A percentile compares a stretch with the other conserved stretches of the same genome.
phyloP scores from a whole-genome alignment of 352 stramenopile species.

The Phytophthora sansomeana region DNA sequence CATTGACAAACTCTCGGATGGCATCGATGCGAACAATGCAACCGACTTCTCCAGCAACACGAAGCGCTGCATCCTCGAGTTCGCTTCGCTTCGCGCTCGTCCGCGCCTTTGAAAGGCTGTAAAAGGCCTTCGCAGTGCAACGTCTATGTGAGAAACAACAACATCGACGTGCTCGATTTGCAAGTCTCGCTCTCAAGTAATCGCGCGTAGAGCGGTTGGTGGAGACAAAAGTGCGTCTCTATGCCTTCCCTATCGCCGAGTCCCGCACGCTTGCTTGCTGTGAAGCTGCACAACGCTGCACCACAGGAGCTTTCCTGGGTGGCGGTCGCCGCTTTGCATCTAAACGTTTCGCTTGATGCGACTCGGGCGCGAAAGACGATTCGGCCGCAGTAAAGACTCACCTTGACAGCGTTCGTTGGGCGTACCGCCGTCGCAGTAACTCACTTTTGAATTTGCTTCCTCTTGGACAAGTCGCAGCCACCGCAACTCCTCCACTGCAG shows the following conservation, averaged over 20 bases:
- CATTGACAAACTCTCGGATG: not conserved
- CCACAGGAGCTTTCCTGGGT: slow-evolving; percentile 23
- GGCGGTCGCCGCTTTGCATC: slow-evolving; percentile 5
- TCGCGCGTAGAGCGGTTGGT: slow-evolving; percentile 5
- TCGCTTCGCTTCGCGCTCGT: not conserved
- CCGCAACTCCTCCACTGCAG: not conserved
- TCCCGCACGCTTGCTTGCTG: slow-evolving; percentile 11
- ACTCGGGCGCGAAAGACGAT: slow-evolving; percentile 12
- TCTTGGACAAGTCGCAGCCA: not conserved
- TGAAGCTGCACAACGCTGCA: slow-evolving; percentile 3
- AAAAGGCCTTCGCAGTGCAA: slow-evolving; percentile 4
- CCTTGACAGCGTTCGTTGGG: slow-evolving; percentile 3
- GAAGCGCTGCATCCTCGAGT: not conserved
- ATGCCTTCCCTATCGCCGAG: slow-evolving; percentile 20
- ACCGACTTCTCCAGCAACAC: not conserved
- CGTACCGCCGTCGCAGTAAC: not conserved
- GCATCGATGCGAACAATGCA: not conserved
- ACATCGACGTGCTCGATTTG: slow-evolving; percentile 17
- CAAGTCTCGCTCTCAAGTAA: slow-evolving; percentile 12
- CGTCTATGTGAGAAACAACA: slow-evolving; percentile 12
- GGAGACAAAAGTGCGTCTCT: slow-evolving; percentile 10
- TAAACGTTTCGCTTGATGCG: slow-evolving; percentile 25
- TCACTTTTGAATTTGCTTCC: slow-evolving; percentile 13
- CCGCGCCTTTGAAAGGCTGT: slow-evolving; percentile 7
- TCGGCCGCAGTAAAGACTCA: not conserved